A percentile compares a stretch with the other conserved stretches of the same genome.
Conservation (phyloP, 108 stramenopile genomes). For the Cyclostephanos invisitatus region DNA sequence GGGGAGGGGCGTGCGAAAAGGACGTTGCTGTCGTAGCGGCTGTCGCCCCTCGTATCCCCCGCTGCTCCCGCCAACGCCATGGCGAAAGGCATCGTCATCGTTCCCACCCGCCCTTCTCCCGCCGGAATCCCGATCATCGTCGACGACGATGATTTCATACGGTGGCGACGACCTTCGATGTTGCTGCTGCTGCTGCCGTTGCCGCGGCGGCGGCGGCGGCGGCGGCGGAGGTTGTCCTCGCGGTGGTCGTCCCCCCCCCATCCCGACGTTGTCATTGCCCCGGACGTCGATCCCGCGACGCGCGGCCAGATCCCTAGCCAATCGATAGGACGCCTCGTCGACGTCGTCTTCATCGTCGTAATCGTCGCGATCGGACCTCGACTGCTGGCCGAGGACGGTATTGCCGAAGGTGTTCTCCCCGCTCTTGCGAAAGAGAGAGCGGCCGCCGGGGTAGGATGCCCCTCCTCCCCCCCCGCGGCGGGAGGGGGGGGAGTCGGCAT, state of each 20-base stretch:
- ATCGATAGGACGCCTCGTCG: conserved; percentile 6
- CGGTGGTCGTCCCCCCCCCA: background rate
- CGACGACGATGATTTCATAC: background rate
- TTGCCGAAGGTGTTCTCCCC: background rate
- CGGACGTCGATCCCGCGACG: background rate
- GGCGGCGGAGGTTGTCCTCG: no score
- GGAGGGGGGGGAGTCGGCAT: background rate
- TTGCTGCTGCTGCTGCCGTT: background rate
- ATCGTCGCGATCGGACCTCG: background rate
- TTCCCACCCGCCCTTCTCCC: no score
- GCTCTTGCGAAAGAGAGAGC: background rate
- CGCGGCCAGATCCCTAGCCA: conserved; percentile 8
- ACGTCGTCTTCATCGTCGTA: background rate
- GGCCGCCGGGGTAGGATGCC: background rate
- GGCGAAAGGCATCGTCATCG: no score
- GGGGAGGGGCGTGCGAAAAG: background rate
- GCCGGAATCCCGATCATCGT: background rate
- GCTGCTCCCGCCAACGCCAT: background rate
- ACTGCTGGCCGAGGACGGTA: no score
- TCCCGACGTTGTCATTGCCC: background rate
- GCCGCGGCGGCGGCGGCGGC: background rate
- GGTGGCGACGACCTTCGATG: background rate
- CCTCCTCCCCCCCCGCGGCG: background rate
- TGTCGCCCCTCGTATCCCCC: background rate
- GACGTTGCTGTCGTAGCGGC: background rate